A percentile compares a stretch with the other conserved stretches of the same genome.
These are phyloP conservation scores for Cenchrus americanus DNA, from an alignment of 176 grass and related monocot genomes.

Conservation along the genomic window DNA sequence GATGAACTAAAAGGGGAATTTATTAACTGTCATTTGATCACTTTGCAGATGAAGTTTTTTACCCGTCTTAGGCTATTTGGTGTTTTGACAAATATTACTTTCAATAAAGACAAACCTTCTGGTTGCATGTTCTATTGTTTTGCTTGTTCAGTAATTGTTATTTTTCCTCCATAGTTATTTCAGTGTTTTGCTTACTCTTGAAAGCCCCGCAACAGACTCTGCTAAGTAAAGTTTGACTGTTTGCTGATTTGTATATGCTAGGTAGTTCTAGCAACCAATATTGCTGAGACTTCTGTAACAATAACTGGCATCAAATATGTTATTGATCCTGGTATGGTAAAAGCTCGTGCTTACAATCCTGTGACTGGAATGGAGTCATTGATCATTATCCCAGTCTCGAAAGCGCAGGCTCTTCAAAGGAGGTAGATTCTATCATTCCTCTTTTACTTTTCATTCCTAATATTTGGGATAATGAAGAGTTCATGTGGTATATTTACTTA, in stretches of 20 bases:
- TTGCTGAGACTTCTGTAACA: slow-evolving; percentile 97
- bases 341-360: slow-evolving; percentile 96
- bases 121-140: not conserved
- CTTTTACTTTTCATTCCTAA: slow-evolving; percentile 8
- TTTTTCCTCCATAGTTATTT: slow-evolving; percentile 9
- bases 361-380: slow-evolving; percentile 94
- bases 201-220: not conserved
- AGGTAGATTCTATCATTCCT: slow-evolving; percentile 49
- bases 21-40: not conserved
- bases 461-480: not conserved
- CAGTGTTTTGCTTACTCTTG: not conserved
- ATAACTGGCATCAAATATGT: slow-evolving; percentile 99
- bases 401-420: slow-evolving; percentile 97
- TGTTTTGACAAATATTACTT: not conserved
- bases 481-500: not conserved
- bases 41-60: not conserved
- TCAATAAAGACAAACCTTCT: not conserved
- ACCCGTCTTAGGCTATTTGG: not conserved
- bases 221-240: not conserved
- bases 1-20: not conserved
- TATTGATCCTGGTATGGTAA: slow-evolving; percentile 92
- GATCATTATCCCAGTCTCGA: slow-evolving; percentile 82
- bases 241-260: slow-evolving; percentile 37
- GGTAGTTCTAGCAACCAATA: slow-evolving; percentile 99
- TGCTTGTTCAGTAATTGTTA: not conserved